phyloP scores from a whole-genome alignment of 2,329 filamentous ascomycete species.

The Bipolaris cookei region DNA sequence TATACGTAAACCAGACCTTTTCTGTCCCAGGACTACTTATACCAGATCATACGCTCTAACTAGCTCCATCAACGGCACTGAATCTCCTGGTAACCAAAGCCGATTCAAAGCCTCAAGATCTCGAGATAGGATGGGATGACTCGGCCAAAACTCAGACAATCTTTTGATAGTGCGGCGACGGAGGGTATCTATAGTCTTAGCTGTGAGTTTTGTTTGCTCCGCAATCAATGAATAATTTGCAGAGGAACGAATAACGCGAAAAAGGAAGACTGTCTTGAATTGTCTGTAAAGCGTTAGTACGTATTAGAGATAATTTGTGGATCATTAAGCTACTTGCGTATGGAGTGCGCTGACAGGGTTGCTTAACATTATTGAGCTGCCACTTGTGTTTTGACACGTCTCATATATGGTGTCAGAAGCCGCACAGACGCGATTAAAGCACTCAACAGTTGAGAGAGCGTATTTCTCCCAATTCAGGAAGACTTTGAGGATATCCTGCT shows the following conservation, averaged over 20 bases:
- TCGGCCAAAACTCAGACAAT: neutral
- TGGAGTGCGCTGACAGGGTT: constrained; percentile 1
- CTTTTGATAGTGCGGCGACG: neutral
- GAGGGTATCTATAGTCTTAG: neutral
- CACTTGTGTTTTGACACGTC: neutral
- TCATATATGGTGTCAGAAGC: neutral
- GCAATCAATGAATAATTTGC: neutral
- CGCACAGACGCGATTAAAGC: neutral
- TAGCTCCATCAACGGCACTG: neutral
- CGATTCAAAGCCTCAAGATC: neutral
- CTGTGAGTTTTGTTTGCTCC: neutral
- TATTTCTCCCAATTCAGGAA: neutral
- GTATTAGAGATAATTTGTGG: neutral
- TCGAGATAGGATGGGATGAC: neutral
- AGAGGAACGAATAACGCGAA: neutral
- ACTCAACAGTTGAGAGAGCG: neutral
- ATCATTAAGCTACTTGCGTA: neutral
- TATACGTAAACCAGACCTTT: neutral
- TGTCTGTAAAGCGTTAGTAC: neutral
- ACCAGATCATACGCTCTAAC: neutral
- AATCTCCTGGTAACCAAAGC: neutral
- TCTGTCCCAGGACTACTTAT: neutral
- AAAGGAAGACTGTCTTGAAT: neutral
- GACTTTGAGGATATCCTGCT: neutral
- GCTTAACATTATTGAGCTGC: neutral